phyloP scores from a whole-genome alignment of 192 early-diverging fungal species.

The Chytriomyces sp. region DNA sequence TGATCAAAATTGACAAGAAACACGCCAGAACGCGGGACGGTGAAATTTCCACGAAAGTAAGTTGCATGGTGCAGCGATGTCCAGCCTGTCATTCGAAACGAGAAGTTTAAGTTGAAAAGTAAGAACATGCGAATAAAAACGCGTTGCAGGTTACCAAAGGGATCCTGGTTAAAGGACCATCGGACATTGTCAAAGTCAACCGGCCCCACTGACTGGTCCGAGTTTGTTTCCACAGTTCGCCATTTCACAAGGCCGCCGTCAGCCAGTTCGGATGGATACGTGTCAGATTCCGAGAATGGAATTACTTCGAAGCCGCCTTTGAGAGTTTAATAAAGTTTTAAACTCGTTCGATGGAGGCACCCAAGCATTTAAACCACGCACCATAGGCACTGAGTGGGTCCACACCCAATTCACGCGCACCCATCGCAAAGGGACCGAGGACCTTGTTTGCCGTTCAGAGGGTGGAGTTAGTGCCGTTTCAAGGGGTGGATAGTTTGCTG shows the following conservation, averaged over 20 bases:
- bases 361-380: conserved; percentile 24
- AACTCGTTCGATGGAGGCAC: background rate
- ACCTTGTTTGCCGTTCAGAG: conserved; percentile 36
- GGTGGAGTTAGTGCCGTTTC: no score
- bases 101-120: background rate
- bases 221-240: conserved; percentile 54
- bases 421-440: conserved; percentile 73
- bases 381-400: conserved; percentile 77
- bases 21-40: conserved; percentile 42
- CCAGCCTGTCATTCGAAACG: conserved; percentile 44
- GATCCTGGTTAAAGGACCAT: conserved; percentile 66
- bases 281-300: conserved; percentile 48
- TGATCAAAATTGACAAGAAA: conserved; percentile 53
- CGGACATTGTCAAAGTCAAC: conserved; percentile 48
- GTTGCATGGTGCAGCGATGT: conserved; percentile 50
- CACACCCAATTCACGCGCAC: conserved; percentile 63
- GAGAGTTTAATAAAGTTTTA: background rate
- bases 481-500: no score
- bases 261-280: conserved; percentile 72
- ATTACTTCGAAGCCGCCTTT: conserved; percentile 71
- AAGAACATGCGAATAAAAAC: background rate
- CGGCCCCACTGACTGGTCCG: conserved; percentile 61
- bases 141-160: conserved; percentile 49
- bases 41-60: conserved; percentile 53
- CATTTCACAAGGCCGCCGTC: conserved; percentile 64